Evolutionary conservation across 306 rosid genomes (phyloP).

Genomic region (Comarum palustre): DNA sequence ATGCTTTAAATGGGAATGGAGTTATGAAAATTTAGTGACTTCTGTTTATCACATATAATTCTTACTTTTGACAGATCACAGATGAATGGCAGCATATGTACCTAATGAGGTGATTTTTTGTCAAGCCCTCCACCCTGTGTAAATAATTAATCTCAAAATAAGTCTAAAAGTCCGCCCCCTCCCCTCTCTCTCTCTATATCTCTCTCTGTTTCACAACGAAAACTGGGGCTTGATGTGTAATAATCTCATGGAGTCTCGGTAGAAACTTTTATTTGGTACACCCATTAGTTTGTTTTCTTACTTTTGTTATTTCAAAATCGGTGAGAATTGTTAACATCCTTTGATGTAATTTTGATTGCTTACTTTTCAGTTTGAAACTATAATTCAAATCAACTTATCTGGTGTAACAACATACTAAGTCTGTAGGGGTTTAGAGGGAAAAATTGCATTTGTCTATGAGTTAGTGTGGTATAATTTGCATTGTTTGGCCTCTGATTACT

Average conservation of each 20-base stretch:
- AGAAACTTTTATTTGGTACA: not conserved
- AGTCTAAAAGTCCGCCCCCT: not conserved
- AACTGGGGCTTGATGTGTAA: not conserved
- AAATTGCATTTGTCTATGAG: not conserved
- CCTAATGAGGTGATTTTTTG: not conserved
- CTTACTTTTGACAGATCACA: not conserved
- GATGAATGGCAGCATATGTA: not conserved
- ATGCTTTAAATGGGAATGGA: not conserved
- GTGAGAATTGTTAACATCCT: not conserved
- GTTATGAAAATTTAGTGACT: conserved; percentile 3
- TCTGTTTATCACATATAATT: not conserved
- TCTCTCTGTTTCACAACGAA: not conserved
- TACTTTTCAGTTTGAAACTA: not conserved
- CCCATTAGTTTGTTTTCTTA: not conserved
- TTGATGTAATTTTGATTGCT: not conserved
- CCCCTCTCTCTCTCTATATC: not conserved
- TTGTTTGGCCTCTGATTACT: not conserved
- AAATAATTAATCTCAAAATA: not conserved
- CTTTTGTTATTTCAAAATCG: not conserved
- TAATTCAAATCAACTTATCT: no score
- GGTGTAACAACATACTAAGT: not conserved
- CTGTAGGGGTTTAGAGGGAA: not conserved
- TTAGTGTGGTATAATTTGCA: not conserved
- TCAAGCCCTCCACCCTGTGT: conserved; percentile 6
- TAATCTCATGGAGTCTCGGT: not conserved